Evolutionary conservation across 306 rosid genomes (phyloP), one percentile per base, ranked within the genome.

Genomic region (Betula pendula): DNA sequence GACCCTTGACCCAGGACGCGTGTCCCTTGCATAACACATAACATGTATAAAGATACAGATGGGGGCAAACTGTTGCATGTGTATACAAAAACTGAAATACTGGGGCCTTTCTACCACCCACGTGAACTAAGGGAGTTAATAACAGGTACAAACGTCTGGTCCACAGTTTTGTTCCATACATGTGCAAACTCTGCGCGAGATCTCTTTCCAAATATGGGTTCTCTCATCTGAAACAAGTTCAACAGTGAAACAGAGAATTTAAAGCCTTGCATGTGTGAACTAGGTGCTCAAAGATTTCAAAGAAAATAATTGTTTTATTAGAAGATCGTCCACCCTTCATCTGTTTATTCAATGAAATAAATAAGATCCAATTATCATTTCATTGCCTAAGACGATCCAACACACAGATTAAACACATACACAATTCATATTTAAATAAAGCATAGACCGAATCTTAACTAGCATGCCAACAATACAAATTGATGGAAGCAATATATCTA

Each of bases 111-210:
- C 90, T 94, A 96, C 99, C 97, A 92, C 72, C 98, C 99, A 16
- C 91, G 96, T 12, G 94, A 89, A 75, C 94, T 89, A 75, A 92
- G 90, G 75, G 88, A 88, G 77, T 88, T 81, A 40, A 93, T 90
- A 76, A 85, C 78, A 4, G 97, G 98, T 81, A 88, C 90, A 79
- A 91, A 86, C 55, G 97, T 83, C 85, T 75, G 88, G 79, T 91
- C 91, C 69, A 94, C 91, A 47, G 90, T 81, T 75, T 87, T 94
- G 92, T 94, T 94, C 96, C 98, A 94, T 24, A 69, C 47, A 52
- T 89, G 93, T 7, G 94, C 93, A 69, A 87, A 69, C 82, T 94
- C 91, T 27, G 91, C 74, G 35, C 91, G 88, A 74, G 82, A 31
- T 80, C 85, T 78, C 88, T 84, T 90, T 77, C 96, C 96, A 78